Evolutionary conservation across 306 rosid genomes (phyloP).

Genomic region (Castanea mollissima): DNA sequence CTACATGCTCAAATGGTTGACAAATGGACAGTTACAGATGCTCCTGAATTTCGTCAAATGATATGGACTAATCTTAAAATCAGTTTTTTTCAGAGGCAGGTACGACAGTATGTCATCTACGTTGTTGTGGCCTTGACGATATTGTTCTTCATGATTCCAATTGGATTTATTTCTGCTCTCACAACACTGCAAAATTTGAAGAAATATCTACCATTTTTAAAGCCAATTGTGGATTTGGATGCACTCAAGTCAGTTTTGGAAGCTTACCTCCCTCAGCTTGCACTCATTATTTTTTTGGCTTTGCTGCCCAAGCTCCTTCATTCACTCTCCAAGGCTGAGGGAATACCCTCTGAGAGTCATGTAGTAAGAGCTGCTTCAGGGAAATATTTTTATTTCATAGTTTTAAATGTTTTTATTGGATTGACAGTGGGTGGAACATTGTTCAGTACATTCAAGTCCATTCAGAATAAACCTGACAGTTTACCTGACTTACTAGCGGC

Average conservation of each 20-base stretch:
- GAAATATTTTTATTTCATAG: constrained; percentile 77
- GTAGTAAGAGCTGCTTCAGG: constrained; percentile 86
- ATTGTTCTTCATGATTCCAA: constrained; percentile 81
- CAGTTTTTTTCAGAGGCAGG: constrained; percentile 51
- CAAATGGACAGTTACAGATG: constrained; percentile 62
- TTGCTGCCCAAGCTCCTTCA: constrained; percentile 75
- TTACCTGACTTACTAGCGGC: constrained; percentile 42
- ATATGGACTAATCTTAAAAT: constrained; percentile 79
- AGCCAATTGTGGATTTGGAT: constrained; percentile 35
- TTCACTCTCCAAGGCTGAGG: constrained; percentile 75
- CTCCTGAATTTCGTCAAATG: constrained; percentile 77
- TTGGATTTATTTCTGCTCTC: constrained; percentile 60
- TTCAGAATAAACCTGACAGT: constrained; percentile 42
- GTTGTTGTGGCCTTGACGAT: constrained; percentile 61
- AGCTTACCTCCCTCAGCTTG: constrained; percentile 94
- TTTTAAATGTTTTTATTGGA: constrained; percentile 84
- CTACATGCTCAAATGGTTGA: constrained; percentile 75
- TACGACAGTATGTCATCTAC: constrained; percentile 67
- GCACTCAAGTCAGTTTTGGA: constrained; percentile 64
- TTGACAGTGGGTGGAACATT: constrained; percentile 77
- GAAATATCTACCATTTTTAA: constrained; percentile 76
- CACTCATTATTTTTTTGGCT: constrained; percentile 73
- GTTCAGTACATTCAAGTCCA: constrained; percentile 51
- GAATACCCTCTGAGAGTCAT: constrained; percentile 80
- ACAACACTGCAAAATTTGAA: constrained; percentile 66